Evolutionary conservation across 2,329 filamentous ascomycete genomes (phyloP).

Genomic region (Colletotrichum scovillei): DNA sequence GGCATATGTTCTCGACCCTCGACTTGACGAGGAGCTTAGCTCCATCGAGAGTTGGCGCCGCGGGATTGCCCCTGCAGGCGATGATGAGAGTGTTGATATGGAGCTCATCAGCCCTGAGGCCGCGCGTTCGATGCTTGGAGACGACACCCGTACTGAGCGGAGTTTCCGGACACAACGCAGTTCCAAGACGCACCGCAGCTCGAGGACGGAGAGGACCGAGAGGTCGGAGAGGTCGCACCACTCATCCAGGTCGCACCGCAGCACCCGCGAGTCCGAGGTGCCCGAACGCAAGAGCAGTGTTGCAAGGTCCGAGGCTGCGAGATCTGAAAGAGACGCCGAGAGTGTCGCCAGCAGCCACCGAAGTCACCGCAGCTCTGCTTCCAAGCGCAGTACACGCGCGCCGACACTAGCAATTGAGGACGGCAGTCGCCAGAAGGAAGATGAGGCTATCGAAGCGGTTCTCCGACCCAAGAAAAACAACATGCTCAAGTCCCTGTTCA

Average conservation of each 20-base stretch:
- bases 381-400: constrained; percentile 47
- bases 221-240: constrained; percentile 44
- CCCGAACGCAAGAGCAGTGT: constrained; percentile 39
- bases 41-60: constrained; percentile 69
- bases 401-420: constrained; percentile 49
- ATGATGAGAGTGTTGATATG: constrained; percentile 60
- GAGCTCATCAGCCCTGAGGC: constrained; percentile 70
- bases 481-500: constrained; percentile 70
- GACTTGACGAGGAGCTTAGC: constrained; percentile 64
- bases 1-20: constrained; percentile 58
- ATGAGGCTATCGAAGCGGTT: constrained; percentile 48
- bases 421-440: constrained; percentile 48
- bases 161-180: constrained; percentile 46
- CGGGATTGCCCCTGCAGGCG: constrained; percentile 62
- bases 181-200: constrained; percentile 42
- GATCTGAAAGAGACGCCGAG: constrained; percentile 40
- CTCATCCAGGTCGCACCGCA: constrained; percentile 42
- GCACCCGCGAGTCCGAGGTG: constrained; percentile 39
- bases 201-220: constrained; percentile 41
- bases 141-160: constrained; percentile 52
- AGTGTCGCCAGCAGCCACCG: constrained; percentile 54
- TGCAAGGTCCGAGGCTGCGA: constrained; percentile 36
- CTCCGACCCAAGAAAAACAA: constrained; percentile 63
- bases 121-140: constrained; percentile 58
- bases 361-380: constrained; percentile 42